phyloP scores from a whole-genome alignment of 768 basidiomycete species.

The Xanthoconium purpureum region DNA sequence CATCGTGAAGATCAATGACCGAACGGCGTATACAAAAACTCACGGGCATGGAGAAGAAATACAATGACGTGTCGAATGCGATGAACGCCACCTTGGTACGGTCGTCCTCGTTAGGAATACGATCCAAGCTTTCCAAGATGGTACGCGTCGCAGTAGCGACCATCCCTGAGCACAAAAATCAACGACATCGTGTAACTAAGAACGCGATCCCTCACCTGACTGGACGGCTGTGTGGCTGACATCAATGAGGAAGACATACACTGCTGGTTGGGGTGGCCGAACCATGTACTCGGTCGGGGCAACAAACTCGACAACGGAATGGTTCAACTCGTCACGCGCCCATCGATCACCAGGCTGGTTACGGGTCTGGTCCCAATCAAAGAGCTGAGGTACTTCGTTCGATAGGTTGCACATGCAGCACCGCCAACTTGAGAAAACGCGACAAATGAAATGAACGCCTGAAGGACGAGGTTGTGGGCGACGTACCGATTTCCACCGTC shows the following conservation, averaged over 20 bases:
- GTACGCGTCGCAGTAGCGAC: slow-evolving; percentile 97
- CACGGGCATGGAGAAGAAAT: slow-evolving; percentile 93
- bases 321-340: slow-evolving; percentile 89
- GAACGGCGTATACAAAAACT: neutral
- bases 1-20: neutral
- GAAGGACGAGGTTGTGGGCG: neutral
- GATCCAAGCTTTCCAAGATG: slow-evolving; percentile 91
- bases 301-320: slow-evolving; percentile 92
- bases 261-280: slow-evolving; percentile 94
- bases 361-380: slow-evolving; percentile 94
- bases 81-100: slow-evolving; percentile 92
- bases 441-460: neutral
- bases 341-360: slow-evolving; percentile 96
- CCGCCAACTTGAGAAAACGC: slow-evolving; percentile 65
- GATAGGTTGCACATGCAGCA: slow-evolving; percentile 99
- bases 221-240: slow-evolving; percentile 91
- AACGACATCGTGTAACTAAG: neutral
- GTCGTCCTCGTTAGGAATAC: slow-evolving; percentile 91
- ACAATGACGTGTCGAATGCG: slow-evolving; percentile 86
- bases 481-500: slow-evolving; percentile 90
- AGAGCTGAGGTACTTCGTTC: slow-evolving; percentile 96
- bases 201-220: slow-evolving; percentile 55
- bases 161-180: slow-evolving; percentile 61
- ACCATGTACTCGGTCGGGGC: slow-evolving; percentile 99
- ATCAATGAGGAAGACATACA: slow-evolving; percentile 96